These are phyloP conservation scores for Hyaloscypha hepaticicola DNA, from an alignment of 495 filamentous ascomycete species.

Conservation along the genomic window DNA sequence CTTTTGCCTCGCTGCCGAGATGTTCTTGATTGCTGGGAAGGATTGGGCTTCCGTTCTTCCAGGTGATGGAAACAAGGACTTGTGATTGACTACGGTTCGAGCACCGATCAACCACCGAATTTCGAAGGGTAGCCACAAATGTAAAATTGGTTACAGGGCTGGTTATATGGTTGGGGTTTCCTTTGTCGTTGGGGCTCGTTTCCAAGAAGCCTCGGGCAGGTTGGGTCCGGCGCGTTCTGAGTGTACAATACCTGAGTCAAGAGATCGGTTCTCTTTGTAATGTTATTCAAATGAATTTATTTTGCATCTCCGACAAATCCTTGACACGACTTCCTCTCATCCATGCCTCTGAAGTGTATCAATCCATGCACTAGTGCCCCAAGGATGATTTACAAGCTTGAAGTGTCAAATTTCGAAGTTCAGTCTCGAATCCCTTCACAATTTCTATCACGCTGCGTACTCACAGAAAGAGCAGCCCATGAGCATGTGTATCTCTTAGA, in stretches of 20 bases:
- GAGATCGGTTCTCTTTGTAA: background rate
- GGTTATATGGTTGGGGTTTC: background rate
- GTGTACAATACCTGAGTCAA: background rate
- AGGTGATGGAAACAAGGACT: slow-evolving; percentile 10
- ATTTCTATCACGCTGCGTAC: no score
- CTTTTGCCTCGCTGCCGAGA: slow-evolving; percentile 37
- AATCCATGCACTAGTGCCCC: no score
- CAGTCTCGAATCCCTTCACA: no score
- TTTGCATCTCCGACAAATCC: background rate
- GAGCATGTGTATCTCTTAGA: no score
- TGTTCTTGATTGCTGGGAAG: slow-evolving; percentile 37
- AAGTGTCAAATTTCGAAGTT: no score
- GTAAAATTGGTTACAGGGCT: background rate
- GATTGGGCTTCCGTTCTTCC: slow-evolving; percentile 20
- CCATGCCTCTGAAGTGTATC: no score
- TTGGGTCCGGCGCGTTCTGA: background rate
- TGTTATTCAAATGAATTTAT: background rate
- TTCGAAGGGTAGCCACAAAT: background rate
- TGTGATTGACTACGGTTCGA: background rate
- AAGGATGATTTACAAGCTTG: no score
- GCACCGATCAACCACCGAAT: background rate
- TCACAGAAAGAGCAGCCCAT: no score
- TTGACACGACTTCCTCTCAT: no score
- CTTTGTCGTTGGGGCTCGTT: background rate
- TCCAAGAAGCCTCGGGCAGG: background rate